Percentiles rank a stretch among this genome's conserved stretches.
These are phyloP conservation scores for Ascoidea asiatica DNA, from an alignment of 805 yeast genomes.

Conservation along the genomic window DNA sequence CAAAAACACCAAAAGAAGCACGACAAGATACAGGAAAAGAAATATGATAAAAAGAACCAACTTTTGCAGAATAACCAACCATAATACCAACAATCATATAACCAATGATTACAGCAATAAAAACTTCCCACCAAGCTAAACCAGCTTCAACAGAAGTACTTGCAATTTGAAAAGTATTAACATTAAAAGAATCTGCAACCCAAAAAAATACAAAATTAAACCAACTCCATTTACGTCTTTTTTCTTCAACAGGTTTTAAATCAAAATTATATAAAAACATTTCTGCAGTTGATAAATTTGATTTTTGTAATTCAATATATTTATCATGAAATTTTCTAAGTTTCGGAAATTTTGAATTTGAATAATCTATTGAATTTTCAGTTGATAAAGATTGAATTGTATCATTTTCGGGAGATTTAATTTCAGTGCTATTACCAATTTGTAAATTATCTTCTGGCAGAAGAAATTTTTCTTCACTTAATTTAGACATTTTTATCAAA, in stretches of 20 bases:
- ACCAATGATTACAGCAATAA: conserved; percentile 85
- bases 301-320: conserved; percentile 3
- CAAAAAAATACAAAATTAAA: conserved; percentile 68
- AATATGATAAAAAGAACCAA: conserved; percentile 71
- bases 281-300: conserved; percentile 39
- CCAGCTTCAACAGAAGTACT: conserved; percentile 73
- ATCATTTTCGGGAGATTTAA: not conserved
- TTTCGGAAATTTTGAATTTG: not conserved
- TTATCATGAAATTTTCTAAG: conserved; percentile 17
- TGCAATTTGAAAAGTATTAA: conserved; percentile 87
- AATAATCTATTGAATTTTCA: not conserved
- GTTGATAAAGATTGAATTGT: too few relatives aligned
- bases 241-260: conserved; percentile 63
- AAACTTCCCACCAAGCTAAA: conserved; percentile 81
- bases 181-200: conserved; percentile 83
- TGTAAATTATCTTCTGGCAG: too few relatives aligned
- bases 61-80: conserved; percentile 57
- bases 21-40: conserved; percentile 77
- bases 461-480: too few relatives aligned
- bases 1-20: conserved; percentile 77
- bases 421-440: too few relatives aligned
- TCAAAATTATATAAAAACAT: conserved; percentile 63
- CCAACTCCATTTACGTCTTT: conserved; percentile 79
- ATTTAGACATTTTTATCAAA: too few relatives aligned
- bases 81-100: conserved; percentile 58